phyloP scores from a whole-genome alignment of 2,329 filamentous ascomycete species.

The Aspergillus eucalypticola region DNA sequence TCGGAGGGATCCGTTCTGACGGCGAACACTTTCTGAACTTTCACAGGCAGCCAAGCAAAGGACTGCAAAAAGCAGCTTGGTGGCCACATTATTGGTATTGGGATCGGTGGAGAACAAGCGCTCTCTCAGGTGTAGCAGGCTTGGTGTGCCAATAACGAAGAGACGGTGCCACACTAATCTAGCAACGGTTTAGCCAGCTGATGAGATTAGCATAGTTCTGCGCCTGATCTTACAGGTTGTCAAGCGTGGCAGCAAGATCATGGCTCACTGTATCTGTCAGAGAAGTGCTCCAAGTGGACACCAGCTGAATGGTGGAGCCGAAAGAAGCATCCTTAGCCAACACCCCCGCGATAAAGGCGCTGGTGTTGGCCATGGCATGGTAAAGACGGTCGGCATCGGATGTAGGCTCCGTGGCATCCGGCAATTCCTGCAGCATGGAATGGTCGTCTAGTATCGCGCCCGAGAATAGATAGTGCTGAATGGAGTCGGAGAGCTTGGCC shows the following conservation, averaged over 20 bases:
- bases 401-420: background rate
- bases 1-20: conserved; percentile 1
- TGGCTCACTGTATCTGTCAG: conserved; percentile 6
- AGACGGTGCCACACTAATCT: conserved; percentile 21
- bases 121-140: conserved; percentile 13
- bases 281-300: background rate
- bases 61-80: conserved; percentile 19
- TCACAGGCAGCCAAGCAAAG: conserved; percentile 17
- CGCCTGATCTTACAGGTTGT: background rate
- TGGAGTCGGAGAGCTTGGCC: background rate
- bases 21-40: background rate
- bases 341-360: conserved; percentile 12
- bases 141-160: conserved; percentile 16
- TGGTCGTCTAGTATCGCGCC: background rate
- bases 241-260: background rate
- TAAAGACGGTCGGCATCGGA: conserved; percentile 9
- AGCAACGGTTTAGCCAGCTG: background rate
- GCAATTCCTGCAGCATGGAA: background rate
- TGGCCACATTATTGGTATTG: conserved; percentile 10
- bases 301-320: conserved; percentile 5
- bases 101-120: conserved; percentile 7
- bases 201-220: background rate
- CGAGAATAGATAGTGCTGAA: background rate
- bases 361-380: conserved; percentile 11
- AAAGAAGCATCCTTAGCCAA: conserved; percentile 14